Conservation (phyloP, 1,284 basidiomycete species). For the Ceratobasidium sp. region DNA sequence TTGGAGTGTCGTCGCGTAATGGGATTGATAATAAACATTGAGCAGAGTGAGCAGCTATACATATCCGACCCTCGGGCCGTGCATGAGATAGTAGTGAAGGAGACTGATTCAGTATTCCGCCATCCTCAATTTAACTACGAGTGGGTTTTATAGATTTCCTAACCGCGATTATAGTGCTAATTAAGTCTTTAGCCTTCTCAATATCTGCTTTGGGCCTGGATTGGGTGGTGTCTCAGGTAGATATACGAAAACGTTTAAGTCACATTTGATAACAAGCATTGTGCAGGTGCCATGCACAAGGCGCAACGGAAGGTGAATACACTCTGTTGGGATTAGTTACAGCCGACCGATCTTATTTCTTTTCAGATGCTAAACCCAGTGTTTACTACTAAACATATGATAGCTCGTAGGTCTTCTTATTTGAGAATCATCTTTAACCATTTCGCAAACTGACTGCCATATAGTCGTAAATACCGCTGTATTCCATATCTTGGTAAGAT, state of each 20-base stretch:
- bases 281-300: slow-evolving; percentile 9
- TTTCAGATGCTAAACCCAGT: slow-evolving; percentile 26
- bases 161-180: too few relatives aligned
- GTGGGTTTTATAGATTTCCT: background rate
- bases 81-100: slow-evolving; percentile 31
- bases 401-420: background rate
- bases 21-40: background rate
- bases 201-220: slow-evolving; percentile 1
- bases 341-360: background rate
- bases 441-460: too few relatives aligned
- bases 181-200: background rate
- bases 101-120: slow-evolving; percentile 5
- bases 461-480: too few relatives aligned
- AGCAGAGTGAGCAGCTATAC: slow-evolving; percentile 6
- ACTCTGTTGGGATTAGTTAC: too few relatives aligned
- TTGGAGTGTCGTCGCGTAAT: too few relatives aligned
- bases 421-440: too few relatives aligned
- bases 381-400: slow-evolving; percentile 37
- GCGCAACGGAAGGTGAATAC: slow-evolving; percentile 20
- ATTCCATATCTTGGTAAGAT: too few relatives aligned
- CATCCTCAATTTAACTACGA: background rate
- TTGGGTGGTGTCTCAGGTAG: background rate
- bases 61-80: slow-evolving; percentile 11
- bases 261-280: background rate
- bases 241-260: background rate